Evolutionary conservation across 306 rosid species (phyloP).

Genomic region (Quillaja saponaria): DNA sequence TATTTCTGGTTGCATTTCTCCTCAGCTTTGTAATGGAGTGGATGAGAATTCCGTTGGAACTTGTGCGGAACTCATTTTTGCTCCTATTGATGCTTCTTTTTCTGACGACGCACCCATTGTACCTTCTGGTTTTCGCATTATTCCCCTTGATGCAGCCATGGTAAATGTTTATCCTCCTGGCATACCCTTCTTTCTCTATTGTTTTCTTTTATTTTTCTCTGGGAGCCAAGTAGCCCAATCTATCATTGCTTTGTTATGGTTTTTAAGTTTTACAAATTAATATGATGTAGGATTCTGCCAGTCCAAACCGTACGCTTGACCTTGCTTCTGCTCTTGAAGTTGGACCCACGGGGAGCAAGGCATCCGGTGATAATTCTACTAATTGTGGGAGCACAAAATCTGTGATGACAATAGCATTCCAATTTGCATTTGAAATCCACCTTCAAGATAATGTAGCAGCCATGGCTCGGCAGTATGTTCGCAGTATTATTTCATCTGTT

Average conservation of each 20-base stretch:
- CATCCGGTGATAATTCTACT: constrained; percentile 58
- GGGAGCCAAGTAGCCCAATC: not conserved
- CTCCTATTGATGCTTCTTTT: constrained; percentile 97
- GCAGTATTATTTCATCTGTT: constrained; percentile 88
- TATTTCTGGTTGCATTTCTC: constrained; percentile 30
- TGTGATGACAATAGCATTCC: constrained; percentile 99
- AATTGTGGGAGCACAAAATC: constrained; percentile 74
- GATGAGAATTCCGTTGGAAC: constrained; percentile 86
- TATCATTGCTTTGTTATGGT: constrained; percentile 2
- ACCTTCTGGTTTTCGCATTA: constrained; percentile 93
- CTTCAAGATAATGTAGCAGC: constrained; percentile 84
- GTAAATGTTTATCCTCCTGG: constrained; percentile 34
- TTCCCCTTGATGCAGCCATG: constrained; percentile 77
- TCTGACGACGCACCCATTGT: constrained; percentile 95
- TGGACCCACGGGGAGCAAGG: constrained; percentile 70
- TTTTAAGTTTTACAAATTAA: constrained; percentile 16
- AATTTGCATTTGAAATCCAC: constrained; percentile 85
- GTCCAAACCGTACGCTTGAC: constrained; percentile 94
- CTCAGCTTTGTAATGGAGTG: constrained; percentile 88
- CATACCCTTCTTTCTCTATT: not conserved
- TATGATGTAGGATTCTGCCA: constrained; percentile 65
- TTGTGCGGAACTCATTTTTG: constrained; percentile 87
- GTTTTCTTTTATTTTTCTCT: not conserved
- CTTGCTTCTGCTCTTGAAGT: constrained; percentile 96
- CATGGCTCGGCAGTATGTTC: constrained; percentile 91